Base-by-base conservation (phyloP, 768 basidiomycete genomes). In the Grammothele lineata region DNA sequence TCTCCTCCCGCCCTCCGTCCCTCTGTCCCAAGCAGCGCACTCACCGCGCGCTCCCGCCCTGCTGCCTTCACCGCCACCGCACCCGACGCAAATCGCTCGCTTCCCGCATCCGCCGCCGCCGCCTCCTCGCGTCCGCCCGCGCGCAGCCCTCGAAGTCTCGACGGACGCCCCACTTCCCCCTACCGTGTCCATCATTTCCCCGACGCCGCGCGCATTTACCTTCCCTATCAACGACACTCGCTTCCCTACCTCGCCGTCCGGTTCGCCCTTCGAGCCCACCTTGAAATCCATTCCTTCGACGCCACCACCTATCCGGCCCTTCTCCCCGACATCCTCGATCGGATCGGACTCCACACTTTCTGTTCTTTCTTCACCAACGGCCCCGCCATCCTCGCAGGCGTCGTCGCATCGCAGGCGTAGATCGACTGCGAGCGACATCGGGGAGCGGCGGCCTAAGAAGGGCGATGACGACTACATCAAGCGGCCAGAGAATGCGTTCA, bases 381-480 rank as follows among this genome's bases (percentile, higher is more conserved):
- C 57, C 34, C 49, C 53, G 39, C 37, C 50, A 22, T 53, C 61
- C 56, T 75, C 51, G 53, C 54, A 56, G 43, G 59, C 55, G 5
- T 57, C 60, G 43, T 59, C 62, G 51, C 64, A 61, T 43, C 63
- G 61, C 51, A 60, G 66, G 33, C 62, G 66, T 46, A 63, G 63
- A 53, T 68, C 66, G 52, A 62, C 64, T 33, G 63, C 53, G 25
- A 62, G 58, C 54, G 67, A 67, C 37, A 56, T 62, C 64, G 62
- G 33, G 47, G 65, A 67, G 55, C 64, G 65, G 14, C 57, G 66
- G 33, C 67, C 82, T 8, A 73, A 70, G 64, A 74, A 83, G 70
- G 86, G 87, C 56, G 86, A 88, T 65, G 84, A 85, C 40, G 85
- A 86, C 64, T 89, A 89, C 60, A 80, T 89, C 70, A 87, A 87